Percentiles rank a stretch among this genome's conserved stretches.
Evolutionary conservation across 148 eudicot genomes (phyloP).

Genomic region (Silene conica): DNA sequence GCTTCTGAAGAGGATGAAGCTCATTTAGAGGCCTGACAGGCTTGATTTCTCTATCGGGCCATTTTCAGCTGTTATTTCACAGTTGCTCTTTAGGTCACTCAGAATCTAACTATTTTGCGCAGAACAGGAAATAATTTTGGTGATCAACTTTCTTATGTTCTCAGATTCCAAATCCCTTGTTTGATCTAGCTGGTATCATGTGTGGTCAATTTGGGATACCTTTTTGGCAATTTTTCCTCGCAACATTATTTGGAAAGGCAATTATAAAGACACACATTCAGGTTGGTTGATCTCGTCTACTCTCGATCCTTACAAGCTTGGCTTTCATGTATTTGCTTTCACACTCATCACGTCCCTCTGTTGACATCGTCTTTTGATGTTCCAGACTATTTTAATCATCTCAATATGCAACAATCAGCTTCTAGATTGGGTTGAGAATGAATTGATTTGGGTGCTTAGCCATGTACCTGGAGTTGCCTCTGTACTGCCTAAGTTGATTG

Average conservation of each 20-base stretch:
- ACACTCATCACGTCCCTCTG: background rate
- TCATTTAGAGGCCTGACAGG: too few relatives aligned
- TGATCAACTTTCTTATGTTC: conserved; percentile 18
- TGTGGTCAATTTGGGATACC: conserved; percentile 97
- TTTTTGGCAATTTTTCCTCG: conserved; percentile 91
- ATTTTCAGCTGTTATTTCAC: background rate
- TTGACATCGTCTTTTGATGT: conserved; percentile 8
- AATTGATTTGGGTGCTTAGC: conserved; percentile 78
- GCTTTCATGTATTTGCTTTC: background rate
- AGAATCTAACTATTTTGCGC: background rate
- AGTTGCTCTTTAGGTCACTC: too few relatives aligned
- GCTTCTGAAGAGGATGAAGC: too few relatives aligned
- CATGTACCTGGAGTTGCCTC: conserved; percentile 70
- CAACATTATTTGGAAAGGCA: conserved; percentile 89
- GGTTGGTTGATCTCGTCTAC: conserved; percentile 33
- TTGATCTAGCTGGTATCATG: conserved; percentile 99
- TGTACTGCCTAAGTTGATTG: conserved; percentile 48
- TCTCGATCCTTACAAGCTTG: background rate
- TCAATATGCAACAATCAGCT: conserved; percentile 96
- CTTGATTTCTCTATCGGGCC: background rate
- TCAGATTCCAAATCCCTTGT: conserved; percentile 95
- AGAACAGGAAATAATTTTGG: background rate
- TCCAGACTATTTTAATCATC: conserved; percentile 88
- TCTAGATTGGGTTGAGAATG: conserved; percentile 87
- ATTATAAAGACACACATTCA: conserved; percentile 92